Percentiles rank a stretch among this genome's conserved stretches.
phyloP scores from a whole-genome alignment of 352 stramenopile genomes.

The Thalassiosira hispida region DNA sequence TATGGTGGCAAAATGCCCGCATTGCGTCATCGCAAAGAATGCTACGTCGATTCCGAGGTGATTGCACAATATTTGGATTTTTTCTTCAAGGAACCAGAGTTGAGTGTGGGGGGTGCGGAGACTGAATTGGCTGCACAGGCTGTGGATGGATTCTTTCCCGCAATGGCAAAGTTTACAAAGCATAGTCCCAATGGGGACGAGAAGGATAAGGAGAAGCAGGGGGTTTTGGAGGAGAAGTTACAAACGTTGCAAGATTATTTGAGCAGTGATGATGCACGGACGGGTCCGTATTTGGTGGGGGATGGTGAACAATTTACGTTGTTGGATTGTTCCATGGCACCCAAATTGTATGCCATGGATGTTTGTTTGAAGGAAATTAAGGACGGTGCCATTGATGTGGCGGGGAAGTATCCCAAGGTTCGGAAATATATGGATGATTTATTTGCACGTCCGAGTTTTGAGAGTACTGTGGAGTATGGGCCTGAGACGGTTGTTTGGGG shows the following conservation, averaged over 20 bases:
- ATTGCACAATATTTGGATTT: constrained; percentile 84
- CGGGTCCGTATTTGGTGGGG: constrained; percentile 61
- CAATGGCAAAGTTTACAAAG: constrained; percentile 77
- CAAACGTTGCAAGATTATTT: constrained; percentile 68
- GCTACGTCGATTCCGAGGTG: constrained; percentile 80
- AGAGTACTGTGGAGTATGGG: constrained; percentile 68
- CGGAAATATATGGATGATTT: constrained; percentile 70
- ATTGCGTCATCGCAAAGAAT: constrained; percentile 77
- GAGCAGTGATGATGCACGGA: constrained; percentile 12
- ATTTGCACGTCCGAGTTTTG: constrained; percentile 64
- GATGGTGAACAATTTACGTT: constrained; percentile 69
- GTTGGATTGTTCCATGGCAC: constrained; percentile 75
- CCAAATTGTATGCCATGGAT: constrained; percentile 80
- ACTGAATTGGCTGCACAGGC: constrained; percentile 41
- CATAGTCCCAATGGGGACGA: constrained; percentile 68
- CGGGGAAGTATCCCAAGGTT: constrained; percentile 60
- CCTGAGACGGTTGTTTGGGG: constrained; percentile 78
- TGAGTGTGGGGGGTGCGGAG: constrained; percentile 15
- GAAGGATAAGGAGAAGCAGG: constrained; percentile 53
- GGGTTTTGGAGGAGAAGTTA: constrained; percentile 56
- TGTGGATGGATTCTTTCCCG: constrained; percentile 79
- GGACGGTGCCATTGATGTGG: constrained; percentile 59
- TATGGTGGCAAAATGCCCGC: constrained; percentile 81
- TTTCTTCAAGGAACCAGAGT: constrained; percentile 73
- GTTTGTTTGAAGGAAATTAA: constrained; percentile 70